phyloP scores from a whole-genome alignment of 2,329 filamentous ascomycete species.

The Fusarium mundagurra region DNA sequence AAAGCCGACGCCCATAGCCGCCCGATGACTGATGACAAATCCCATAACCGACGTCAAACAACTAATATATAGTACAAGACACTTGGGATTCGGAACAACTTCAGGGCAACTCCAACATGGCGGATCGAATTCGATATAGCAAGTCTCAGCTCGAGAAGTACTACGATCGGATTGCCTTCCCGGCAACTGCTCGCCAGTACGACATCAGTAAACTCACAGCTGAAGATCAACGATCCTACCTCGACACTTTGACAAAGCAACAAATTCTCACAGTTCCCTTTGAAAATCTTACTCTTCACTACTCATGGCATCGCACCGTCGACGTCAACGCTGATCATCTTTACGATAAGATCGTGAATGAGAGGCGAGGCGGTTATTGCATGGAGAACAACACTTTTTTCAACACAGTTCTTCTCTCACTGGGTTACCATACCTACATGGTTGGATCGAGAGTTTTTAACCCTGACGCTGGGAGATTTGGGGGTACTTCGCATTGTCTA shows the following conservation, averaged over 20 bases:
- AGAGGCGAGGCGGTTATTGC: slow-evolving; percentile 23
- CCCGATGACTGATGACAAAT: neutral
- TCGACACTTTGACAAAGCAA: neutral
- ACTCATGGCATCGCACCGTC: slow-evolving; percentile 13
- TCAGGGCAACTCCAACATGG: neutral
- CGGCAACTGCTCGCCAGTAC: neutral
- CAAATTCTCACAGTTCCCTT: slow-evolving; percentile 13
- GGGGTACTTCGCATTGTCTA: slow-evolving; percentile 2
- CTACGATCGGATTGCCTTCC: slow-evolving; percentile 10
- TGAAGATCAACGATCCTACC: neutral
- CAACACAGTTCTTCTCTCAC: slow-evolving; percentile 6
- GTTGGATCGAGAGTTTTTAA: slow-evolving; percentile 8
- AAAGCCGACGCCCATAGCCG: neutral
- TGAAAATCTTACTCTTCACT: slow-evolving; percentile 24
- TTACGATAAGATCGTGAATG: slow-evolving; percentile 9
- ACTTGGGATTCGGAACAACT: neutral
- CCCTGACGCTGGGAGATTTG: neutral
- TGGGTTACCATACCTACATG: slow-evolving; percentile 7
- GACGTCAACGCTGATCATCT: slow-evolving; percentile 16
- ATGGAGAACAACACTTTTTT: slow-evolving; percentile 30
- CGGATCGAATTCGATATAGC: slow-evolving; percentile 2
- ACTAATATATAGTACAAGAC: neutral
- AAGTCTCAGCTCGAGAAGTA: slow-evolving; percentile 2
- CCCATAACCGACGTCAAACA: neutral
- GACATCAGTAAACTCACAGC: neutral